Base-by-base conservation (phyloP, 148 eudicot genomes). In the Camellia lanceoleosa region DNA sequence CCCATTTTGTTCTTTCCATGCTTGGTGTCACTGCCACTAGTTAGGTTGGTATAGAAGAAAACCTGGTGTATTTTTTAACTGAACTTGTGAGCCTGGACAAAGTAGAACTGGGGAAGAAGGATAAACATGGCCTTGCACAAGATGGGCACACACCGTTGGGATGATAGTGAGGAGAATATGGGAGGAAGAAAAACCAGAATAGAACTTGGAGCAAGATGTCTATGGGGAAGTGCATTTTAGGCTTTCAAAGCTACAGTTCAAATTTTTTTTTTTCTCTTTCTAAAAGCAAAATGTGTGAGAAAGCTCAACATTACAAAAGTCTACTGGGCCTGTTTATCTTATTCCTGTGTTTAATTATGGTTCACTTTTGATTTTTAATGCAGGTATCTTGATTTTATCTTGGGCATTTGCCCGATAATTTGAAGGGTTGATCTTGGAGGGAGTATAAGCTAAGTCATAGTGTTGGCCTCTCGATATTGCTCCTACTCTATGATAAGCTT, bases 381-480 rank as follows among this genome's bases (percentile, higher is more conserved):
- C 80, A 82, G 84, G 80, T 68, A 42, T 51, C 18, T 64, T 76
- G 23, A 5, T 73, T 52, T 65, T 55, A 18, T 20, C 30, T 30
- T 41, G 61, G 68, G 41, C 52, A 18, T 38, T 78, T 67, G 51
- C 23, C 5, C 20, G 44, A 61, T 76, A 65, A 56, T 63, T 55
- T 81, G 13, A 62, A 74, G 60, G 54, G 54, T n/a, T 70, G n/a
- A 52, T 49, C 55, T 55, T 66, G 68, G 69, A 73, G 79, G 73
- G 75, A 12, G 59, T 77, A 66, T 56, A 78, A 46, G 38, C 46
- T 62, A 68, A 30, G 44, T 51, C 58, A 60, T 83, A 74, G 80
- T 71, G 55, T 68, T 59, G 78, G 80, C 78, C 43, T 84, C 84
- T 68, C 81, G 77, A 60, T 19, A 14, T 64, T n/a, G 70, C 23